These are phyloP conservation scores for Lasiodiplodia gonubiensis DNA, from an alignment of 2,329 filamentous ascomycete genomes.

Conservation along the genomic window DNA sequence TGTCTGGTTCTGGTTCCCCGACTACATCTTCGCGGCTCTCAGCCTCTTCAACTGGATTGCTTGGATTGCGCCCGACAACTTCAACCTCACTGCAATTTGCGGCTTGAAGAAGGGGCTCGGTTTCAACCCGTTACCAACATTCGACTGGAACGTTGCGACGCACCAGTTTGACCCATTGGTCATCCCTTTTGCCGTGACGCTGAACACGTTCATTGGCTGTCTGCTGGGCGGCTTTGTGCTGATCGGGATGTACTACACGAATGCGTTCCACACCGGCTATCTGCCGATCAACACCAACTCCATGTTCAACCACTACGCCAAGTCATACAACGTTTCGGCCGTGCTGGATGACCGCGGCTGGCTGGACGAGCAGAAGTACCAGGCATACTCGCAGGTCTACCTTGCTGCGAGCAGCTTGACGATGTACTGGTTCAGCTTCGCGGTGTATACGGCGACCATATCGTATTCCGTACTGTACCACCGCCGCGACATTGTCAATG, in stretches of 20 bases:
- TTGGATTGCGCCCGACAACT: slow-evolving; percentile 69
- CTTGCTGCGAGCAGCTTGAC: slow-evolving; percentile 46
- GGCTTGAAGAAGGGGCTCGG: slow-evolving; percentile 71
- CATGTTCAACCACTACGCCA: slow-evolving; percentile 45
- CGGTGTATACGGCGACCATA: slow-evolving; percentile 44
- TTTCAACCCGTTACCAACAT: slow-evolving; percentile 69
- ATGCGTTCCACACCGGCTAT: slow-evolving; percentile 41
- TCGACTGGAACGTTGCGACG: slow-evolving; percentile 68
- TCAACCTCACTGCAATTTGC: slow-evolving; percentile 74
- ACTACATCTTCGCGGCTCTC: slow-evolving; percentile 71
- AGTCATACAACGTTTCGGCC: slow-evolving; percentile 41
- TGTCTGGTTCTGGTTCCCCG: slow-evolving; percentile 50
- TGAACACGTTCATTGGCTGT: slow-evolving; percentile 42
- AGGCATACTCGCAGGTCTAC: slow-evolving; percentile 45
- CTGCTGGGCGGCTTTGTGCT: slow-evolving; percentile 38
- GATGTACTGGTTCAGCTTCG: slow-evolving; percentile 47
- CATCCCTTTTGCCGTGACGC: slow-evolving; percentile 40
- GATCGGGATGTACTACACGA: slow-evolving; percentile 38
- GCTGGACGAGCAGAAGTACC: slow-evolving; percentile 44
- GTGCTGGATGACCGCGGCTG: slow-evolving; percentile 37
- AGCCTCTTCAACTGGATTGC: slow-evolving; percentile 74
- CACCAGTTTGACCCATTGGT: slow-evolving; percentile 43
- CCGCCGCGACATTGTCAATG: slow-evolving; percentile 35
- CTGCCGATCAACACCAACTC: slow-evolving; percentile 44
- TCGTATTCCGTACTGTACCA: slow-evolving; percentile 45